Base-by-base conservation (phyloP, 495 filamentous ascomycete genomes). In the Penicillium crystallinum region DNA sequence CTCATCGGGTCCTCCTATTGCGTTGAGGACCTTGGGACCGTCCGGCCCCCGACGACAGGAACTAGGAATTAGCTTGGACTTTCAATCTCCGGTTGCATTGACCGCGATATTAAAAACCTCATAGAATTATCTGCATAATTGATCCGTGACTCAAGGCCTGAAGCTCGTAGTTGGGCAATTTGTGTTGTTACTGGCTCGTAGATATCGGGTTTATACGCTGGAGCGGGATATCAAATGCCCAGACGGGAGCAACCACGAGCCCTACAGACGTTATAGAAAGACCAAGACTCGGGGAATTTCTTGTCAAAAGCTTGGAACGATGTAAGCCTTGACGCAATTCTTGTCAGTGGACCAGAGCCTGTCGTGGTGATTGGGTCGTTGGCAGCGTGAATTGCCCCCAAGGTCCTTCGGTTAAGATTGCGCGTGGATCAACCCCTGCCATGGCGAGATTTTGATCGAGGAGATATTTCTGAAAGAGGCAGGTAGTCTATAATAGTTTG, bases 351-450 rank as follows among this genome's bases (percentile, higher is more conserved):
- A 34, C 42, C 55, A 22, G 14, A 37, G 7, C 10, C n/a, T 14
- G 21, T n/a, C 17, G 0, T 17, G 31, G 33, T 59, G 55, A 58
- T 64, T 64, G 58, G 61, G 43, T 41, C 10, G 14, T 34, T n/a
- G 14, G 17, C 4, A 34, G 22, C 22, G 30, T 53, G 37, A 51
- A n/a, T 51, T 58, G 36, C 54, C 50, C 47, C 58, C 61, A 64
- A 62, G 61, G 61, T 64, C 58, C 61, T 50, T 57, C 44, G 39
- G 55, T 31, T 61, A 64, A 52, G 39, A 44, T 48, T 30, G 44
- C 50, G 44, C 50, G 55, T 53, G 50, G 55, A 53, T 29, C 35
- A 30, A 39, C 29, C 38, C 25, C 15, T 51, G 46, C 19, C 33
- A 45, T 27, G 9, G 30, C 19, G 39, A 3, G 15, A 51, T 39